These are phyloP conservation scores for Nitzschia palea DNA, from an alignment of 108 stramenopile genomes.

Conservation along the genomic window DNA sequence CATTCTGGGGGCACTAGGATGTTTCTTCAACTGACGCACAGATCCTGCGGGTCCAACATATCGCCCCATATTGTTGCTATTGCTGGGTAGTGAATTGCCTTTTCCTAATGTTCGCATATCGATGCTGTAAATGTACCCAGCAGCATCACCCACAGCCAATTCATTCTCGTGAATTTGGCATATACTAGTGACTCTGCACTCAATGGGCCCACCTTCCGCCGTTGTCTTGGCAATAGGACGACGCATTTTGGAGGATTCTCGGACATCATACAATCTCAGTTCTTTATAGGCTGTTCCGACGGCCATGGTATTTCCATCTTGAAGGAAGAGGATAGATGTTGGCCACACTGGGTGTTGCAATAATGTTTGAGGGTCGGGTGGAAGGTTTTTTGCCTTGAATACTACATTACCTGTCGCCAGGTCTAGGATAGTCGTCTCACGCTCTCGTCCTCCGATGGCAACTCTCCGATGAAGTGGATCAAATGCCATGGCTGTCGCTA, in stretches of 20 bases:
- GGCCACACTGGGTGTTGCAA: constrained; percentile 84
- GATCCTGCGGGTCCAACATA: constrained; percentile 80
- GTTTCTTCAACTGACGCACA: constrained; percentile 58
- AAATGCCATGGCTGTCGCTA: constrained; percentile 61
- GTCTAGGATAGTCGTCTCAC: constrained; percentile 67
- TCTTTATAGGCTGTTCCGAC: constrained; percentile 82
- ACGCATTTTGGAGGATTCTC: constrained; percentile 50
- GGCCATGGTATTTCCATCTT: constrained; percentile 49
- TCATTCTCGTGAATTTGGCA: constrained; percentile 52
- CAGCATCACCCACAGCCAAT: constrained; percentile 66
- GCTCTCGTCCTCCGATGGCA: constrained; percentile 77
- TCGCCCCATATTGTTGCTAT: constrained; percentile 40
- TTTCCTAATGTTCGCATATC: constrained; percentile 56
- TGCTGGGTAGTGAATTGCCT: constrained; percentile 18
- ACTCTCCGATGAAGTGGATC: constrained; percentile 32
- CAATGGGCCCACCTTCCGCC: constrained; percentile 45
- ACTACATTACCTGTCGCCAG: constrained; percentile 53
- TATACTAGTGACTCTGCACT: constrained; percentile 69
- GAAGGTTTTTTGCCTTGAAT: constrained; percentile 86
- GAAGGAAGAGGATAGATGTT: constrained; percentile 56
- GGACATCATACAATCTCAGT: constrained; percentile 80
- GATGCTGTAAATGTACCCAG: constrained; percentile 57
- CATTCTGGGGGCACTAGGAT: constrained; percentile 61
- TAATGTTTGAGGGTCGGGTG: constrained; percentile 84
- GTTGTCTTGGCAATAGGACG: constrained; percentile 60